A percentile compares a stretch with the other conserved stretches of the same genome.
phyloP scores from a whole-genome alignment of 108 stramenopile genomes.

The Mayamaea pseudoterrestris region DNA sequence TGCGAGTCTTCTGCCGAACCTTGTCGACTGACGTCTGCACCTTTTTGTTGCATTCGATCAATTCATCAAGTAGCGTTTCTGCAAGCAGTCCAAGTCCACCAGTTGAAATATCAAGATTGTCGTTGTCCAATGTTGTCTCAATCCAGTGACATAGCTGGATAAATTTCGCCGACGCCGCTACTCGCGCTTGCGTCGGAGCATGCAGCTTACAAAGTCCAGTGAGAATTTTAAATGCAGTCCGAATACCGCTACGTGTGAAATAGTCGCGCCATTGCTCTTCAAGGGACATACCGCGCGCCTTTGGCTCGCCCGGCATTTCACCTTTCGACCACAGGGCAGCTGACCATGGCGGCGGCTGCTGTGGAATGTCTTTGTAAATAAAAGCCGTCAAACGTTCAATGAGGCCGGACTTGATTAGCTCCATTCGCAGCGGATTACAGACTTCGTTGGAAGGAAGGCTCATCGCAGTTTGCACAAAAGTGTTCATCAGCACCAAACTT shows the following conservation, averaged over 20 bases:
- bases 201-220: slow-evolving; percentile 53
- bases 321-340: slow-evolving; percentile 41
- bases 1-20: slow-evolving; percentile 47
- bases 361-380: slow-evolving; percentile 37
- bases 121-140: slow-evolving; percentile 70
- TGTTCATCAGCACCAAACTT: slow-evolving; percentile 45
- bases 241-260: slow-evolving; percentile 42
- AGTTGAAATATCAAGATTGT: slow-evolving; percentile 20
- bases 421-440: slow-evolving; percentile 51
- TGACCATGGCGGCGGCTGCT: slow-evolving; percentile 64
- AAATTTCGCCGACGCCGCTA: slow-evolving; percentile 9
- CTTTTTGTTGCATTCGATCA: slow-evolving; percentile 32
- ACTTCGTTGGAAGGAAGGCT: slow-evolving; percentile 62
- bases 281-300: background rate
- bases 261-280: slow-evolving; percentile 39
- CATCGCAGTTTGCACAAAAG: slow-evolving; percentile 68
- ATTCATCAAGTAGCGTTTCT: slow-evolving; percentile 68
- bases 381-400: slow-evolving; percentile 35
- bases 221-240: slow-evolving; percentile 48
- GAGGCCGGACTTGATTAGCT: slow-evolving; percentile 55
- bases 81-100: slow-evolving; percentile 59
- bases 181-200: slow-evolving; percentile 25
- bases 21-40: slow-evolving; percentile 9
- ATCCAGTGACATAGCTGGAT: slow-evolving; percentile 67
- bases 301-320: background rate